phyloP scores from a whole-genome alignment of 352 stramenopile genomes.

The Phytopythium litorale region DNA sequence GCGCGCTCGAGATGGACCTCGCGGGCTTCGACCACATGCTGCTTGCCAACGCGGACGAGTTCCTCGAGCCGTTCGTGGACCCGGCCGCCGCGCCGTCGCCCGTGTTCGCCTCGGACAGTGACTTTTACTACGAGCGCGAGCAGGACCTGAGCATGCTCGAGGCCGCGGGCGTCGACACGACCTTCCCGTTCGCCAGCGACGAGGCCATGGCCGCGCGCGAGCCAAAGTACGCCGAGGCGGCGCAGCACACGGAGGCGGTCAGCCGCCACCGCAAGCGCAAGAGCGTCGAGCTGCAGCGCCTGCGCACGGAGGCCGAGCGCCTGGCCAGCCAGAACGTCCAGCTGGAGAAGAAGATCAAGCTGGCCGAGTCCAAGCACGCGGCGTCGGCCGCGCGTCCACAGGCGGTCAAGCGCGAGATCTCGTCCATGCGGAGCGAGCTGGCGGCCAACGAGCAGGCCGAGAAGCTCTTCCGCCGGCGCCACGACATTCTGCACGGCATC shows the following conservation, averaged over 20 bases:
- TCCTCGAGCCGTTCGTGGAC: slow-evolving; percentile 44
- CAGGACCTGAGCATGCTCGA: slow-evolving; percentile 24
- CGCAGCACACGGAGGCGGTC: slow-evolving; percentile 8
- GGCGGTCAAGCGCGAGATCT: slow-evolving; percentile 10
- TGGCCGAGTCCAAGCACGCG: slow-evolving; percentile 19
- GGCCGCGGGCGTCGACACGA: slow-evolving; percentile 23
- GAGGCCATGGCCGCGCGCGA: slow-evolving; percentile 34
- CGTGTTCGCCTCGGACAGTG: slow-evolving; percentile 17
- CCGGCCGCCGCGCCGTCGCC: slow-evolving; percentile 23
- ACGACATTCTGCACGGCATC: slow-evolving; percentile 73
- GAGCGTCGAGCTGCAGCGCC: slow-evolving; percentile 29
- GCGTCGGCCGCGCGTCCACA: not conserved
- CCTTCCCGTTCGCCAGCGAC: slow-evolving; percentile 29
- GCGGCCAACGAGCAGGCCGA: slow-evolving; percentile 42
- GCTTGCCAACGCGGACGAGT: slow-evolving; percentile 51
- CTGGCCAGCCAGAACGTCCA: slow-evolving; percentile 13
- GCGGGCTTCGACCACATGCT: slow-evolving; percentile 58
- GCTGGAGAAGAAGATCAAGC: slow-evolving; percentile 34
- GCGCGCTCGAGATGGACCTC: slow-evolving; percentile 48
- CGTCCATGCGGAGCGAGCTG: slow-evolving; percentile 16
- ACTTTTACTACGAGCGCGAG: slow-evolving; percentile 21
- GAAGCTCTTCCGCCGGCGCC: slow-evolving; percentile 53
- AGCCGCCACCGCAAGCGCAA: slow-evolving; percentile 60
- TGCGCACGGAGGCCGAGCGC: slow-evolving; percentile 16
- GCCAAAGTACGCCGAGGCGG: not conserved